Evolutionary conservation across 1,139 yeast species (phyloP).

Genomic region (Kodamaea plutei): DNA sequence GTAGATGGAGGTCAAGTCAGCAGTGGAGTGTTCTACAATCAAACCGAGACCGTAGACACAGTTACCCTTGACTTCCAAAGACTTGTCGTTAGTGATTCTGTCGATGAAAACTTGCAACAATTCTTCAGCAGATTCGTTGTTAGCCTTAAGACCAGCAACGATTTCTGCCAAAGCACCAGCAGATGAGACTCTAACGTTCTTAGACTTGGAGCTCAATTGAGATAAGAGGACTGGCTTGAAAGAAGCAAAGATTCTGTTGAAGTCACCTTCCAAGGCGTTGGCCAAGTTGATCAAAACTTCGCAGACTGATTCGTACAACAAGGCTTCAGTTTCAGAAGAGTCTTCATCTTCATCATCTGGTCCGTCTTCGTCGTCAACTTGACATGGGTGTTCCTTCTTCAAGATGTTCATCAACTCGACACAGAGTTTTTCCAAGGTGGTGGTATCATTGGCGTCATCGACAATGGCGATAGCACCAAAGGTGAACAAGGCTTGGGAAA

Average conservation of each 20-base stretch:
- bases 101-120: conserved; percentile 65
- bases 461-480: conserved; percentile 74
- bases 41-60: conserved; percentile 96
- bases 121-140: conserved; percentile 66
- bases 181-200: conserved; percentile 74
- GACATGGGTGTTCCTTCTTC: conserved; percentile 80
- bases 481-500: conserved; percentile 64
- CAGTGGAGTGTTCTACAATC: conserved; percentile 56
- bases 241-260: conserved; percentile 64
- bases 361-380: conserved; percentile 50
- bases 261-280: conserved; percentile 69
- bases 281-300: conserved; percentile 82
- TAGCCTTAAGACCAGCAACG: conserved; percentile 65
- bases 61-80: conserved; percentile 87
- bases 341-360: conserved; percentile 57
- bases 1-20: conserved; percentile 61
- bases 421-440: conserved; percentile 62
- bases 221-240: conserved; percentile 66
- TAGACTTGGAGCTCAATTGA: conserved; percentile 61
- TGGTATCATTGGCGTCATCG: conserved; percentile 54
- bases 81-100: conserved; percentile 70
- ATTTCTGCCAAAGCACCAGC: conserved; percentile 92
- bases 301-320: conserved; percentile 77
- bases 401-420: conserved; percentile 66
- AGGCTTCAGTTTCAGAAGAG: conserved; percentile 83